Conservation (phyloP, 164 flowering plant species). For the Paratinospora sagittata region DNA sequence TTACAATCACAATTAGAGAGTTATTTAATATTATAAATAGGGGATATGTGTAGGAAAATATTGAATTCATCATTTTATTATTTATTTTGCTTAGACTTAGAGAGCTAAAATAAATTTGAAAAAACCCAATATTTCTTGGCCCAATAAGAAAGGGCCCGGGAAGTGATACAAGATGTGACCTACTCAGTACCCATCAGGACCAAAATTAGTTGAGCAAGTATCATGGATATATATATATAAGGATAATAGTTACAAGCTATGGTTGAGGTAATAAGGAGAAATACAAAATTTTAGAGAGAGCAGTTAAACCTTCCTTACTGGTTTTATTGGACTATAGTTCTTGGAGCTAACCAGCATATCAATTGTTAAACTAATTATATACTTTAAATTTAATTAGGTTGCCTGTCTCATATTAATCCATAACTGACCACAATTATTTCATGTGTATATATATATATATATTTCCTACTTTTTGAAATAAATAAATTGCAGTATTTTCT, state of each 20-base stretch:
- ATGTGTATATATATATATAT: no score
- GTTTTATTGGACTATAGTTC: not conserved
- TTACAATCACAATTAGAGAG: no score
- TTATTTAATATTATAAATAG: no score
- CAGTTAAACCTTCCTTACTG: constrained; percentile 2
- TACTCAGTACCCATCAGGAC: not conserved
- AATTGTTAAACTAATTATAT: not conserved
- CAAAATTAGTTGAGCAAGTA: not conserved
- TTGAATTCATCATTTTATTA: no score
- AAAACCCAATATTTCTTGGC: no score
- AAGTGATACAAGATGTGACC: not conserved
- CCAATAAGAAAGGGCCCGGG: no score
- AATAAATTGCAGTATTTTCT: no score
- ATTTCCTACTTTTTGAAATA: no score
- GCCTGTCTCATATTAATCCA: not conserved
- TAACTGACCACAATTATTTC: not conserved
- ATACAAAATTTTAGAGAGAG: not conserved
- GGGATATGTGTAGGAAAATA: no score
- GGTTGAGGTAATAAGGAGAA: not conserved
- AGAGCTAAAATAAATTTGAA: no score
- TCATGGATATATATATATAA: no score
- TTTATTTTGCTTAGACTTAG: no score
- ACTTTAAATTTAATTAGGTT: not conserved
- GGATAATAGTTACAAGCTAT: not conserved
- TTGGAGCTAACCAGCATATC: not conserved